Evolutionary conservation across 768 basidiomycete species (phyloP).

Genomic region (Xerocomellus amylosporus): DNA sequence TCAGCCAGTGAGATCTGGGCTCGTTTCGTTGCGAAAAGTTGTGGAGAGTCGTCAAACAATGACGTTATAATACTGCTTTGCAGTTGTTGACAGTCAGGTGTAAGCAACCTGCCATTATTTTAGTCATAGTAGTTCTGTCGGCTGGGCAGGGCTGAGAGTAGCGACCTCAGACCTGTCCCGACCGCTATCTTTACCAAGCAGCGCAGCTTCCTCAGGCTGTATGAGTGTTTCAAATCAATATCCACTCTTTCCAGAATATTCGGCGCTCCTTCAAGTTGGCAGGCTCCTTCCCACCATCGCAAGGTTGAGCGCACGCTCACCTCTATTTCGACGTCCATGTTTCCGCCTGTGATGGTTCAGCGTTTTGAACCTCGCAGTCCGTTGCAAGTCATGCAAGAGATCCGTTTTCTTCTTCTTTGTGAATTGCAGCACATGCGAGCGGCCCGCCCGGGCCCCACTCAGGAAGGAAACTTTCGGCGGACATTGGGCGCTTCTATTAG

Average conservation of each 20-base stretch:
- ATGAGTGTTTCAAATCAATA: not conserved
- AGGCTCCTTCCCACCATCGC: not conserved
- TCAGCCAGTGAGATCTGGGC: too few species aligned
- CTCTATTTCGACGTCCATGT: not conserved
- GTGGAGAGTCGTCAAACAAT: too few species aligned
- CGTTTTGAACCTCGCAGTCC: too few species aligned
- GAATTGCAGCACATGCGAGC: not conserved
- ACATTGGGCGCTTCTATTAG: not conserved
- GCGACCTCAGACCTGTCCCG: too few species aligned
- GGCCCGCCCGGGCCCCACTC: not conserved
- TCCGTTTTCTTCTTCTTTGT: not conserved
- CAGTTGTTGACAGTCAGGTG: too few species aligned
- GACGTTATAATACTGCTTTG: too few species aligned
- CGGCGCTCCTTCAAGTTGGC: not conserved
- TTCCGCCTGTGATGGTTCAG: not conserved
- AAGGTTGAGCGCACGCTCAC: not conserved
- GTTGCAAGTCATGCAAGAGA: too few species aligned
- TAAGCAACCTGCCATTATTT: too few species aligned
- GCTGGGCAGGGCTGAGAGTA: too few species aligned
- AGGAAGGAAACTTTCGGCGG: not conserved
- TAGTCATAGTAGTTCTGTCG: too few species aligned
- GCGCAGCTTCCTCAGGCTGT: constrained; percentile 4
- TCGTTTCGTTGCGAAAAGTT: too few species aligned
- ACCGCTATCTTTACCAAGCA: not conserved
- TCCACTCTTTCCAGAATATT: not conserved